Evolutionary conservation across 2,329 filamentous ascomycete species (phyloP), one percentile per base, ranked within the genome.

Genomic region (Sporothrix sp.): DNA sequence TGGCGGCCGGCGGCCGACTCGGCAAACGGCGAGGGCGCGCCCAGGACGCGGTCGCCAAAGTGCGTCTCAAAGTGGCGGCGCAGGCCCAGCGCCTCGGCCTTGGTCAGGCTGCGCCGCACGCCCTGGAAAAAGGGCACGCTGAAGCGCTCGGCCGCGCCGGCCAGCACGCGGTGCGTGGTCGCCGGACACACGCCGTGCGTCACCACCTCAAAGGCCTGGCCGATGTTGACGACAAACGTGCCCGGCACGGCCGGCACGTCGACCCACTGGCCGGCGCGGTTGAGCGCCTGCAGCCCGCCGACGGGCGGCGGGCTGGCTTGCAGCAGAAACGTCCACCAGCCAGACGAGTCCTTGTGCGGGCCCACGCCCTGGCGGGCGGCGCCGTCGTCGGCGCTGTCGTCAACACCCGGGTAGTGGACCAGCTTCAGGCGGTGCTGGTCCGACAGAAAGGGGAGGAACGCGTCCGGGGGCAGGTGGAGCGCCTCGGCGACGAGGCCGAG

Each of bases 271-370:
- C 72, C 73, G 0, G 59, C 58, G 36, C 68, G 66, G 52, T 72
- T 72, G 14, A 80, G 67, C 1, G 72, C 74, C 57, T 79, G 72
- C 0, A 79, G 63, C 0, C 76, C 72, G 35, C 68, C 60, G 1
- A 72, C 65, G 9, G 70, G 64, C 3, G 75, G 71, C 3, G 72
- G 69, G 0, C 74, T 77, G 7, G 78, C 74, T 60, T 83, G 80
- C 1, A 79, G 71, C 3, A 83, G 69, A 54, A 83, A 82, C 0
- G 79, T 82, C 66, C 79, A 78, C 76, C 77, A 82, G 3, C 78
- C 78, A 0, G 76, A 80, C 0, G 74, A 81, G 60, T 80, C 76
- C 58, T 81, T 81, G 63, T 82, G 78, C 1, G 79, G 73, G 0
- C 78, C 79, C 1, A 82, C 77, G 1, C 78, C 78, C 62, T 81